A percentile compares a stretch with the other conserved stretches of the same genome.
Evolutionary conservation across 2,329 filamentous ascomycete genomes (phyloP).

Genomic region (Cyanodermella asteris): DNA sequence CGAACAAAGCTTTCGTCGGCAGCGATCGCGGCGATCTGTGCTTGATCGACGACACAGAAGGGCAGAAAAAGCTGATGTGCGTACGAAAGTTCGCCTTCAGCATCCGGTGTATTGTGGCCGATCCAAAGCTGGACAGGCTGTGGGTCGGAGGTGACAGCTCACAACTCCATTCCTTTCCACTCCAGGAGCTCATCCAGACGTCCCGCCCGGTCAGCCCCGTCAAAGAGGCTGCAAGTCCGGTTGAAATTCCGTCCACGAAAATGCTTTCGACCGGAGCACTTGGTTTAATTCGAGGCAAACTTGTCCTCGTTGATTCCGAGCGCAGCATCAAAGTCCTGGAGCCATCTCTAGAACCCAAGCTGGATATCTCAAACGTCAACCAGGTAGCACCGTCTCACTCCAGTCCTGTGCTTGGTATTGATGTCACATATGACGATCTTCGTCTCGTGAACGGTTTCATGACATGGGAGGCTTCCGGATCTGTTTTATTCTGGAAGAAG

Average conservation of each 20-base stretch:
- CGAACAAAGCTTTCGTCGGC: conserved; percentile 57
- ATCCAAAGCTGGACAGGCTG: conserved; percentile 30
- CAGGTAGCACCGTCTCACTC: conserved; percentile 31
- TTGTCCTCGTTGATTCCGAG: conserved; percentile 55
- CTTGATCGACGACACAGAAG: conserved; percentile 55
- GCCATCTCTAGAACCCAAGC: conserved; percentile 9
- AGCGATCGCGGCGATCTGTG: conserved; percentile 82
- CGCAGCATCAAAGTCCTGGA: conserved; percentile 47
- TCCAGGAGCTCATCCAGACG: conserved; percentile 17
- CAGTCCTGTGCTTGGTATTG: conserved; percentile 46
- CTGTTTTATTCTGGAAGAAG: conserved; percentile 60
- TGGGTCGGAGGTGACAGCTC: conserved; percentile 50
- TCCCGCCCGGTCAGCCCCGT: conserved; percentile 6
- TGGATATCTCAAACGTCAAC: conserved; percentile 13
- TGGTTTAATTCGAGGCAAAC: conserved; percentile 42
- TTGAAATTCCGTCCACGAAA: not conserved
- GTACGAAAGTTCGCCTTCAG: conserved; percentile 45
- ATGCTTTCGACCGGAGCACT: conserved; percentile 25
- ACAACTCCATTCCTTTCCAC: conserved; percentile 25
- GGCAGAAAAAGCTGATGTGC: conserved; percentile 46
- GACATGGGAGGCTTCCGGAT: conserved; percentile 70
- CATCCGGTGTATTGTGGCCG: conserved; percentile 44
- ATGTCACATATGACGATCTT: conserved; percentile 38
- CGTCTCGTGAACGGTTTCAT: conserved; percentile 49
- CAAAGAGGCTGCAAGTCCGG: conserved; percentile 4